phyloP scores from a whole-genome alignment of 164 flowering plant genomes.

The Euptelea pleiosperma region DNA sequence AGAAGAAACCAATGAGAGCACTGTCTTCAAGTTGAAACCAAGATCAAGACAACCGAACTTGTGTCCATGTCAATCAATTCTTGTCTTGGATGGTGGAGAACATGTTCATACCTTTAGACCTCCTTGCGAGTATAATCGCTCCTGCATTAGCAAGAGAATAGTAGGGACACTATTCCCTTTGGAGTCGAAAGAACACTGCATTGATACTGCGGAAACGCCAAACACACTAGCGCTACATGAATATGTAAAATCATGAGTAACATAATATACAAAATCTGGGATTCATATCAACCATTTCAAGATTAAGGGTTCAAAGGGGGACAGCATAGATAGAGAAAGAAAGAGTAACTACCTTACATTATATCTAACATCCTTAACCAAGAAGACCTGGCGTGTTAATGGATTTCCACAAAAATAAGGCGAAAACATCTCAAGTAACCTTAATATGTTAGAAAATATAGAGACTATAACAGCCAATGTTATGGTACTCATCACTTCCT shows the following conservation, averaged over 20 bases:
- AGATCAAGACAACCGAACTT: neutral
- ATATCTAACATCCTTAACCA: neutral
- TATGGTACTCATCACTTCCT: no score
- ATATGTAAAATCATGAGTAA: conserved; percentile 2
- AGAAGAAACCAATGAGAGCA: conserved; percentile 4
- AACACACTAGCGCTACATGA: conserved; percentile 77
- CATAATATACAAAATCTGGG: neutral
- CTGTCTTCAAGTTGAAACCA: neutral
- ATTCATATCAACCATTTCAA: neutral
- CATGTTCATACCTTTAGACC: conserved; percentile 67
- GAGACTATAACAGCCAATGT: no score
- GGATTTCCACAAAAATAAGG: no score
- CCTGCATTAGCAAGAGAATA: conserved; percentile 88
- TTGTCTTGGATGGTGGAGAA: neutral
- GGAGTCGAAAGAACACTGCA: conserved; percentile 85
- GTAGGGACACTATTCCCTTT: conserved; percentile 91
- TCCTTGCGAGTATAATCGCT: conserved; percentile 71
- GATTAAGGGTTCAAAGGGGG: no score
- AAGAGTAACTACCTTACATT: no score
- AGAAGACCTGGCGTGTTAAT: neutral
- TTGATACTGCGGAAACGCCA: conserved; percentile 92
- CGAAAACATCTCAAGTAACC: no score
- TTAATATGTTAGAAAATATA: no score
- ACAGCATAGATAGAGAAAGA: no score
- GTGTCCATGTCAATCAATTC: neutral